Percentiles rank a stretch among this genome's conserved stretches.
These are phyloP conservation scores for Colletotrichum horii DNA, from an alignment of 2,329 filamentous ascomycete species.

Conservation along the genomic window DNA sequence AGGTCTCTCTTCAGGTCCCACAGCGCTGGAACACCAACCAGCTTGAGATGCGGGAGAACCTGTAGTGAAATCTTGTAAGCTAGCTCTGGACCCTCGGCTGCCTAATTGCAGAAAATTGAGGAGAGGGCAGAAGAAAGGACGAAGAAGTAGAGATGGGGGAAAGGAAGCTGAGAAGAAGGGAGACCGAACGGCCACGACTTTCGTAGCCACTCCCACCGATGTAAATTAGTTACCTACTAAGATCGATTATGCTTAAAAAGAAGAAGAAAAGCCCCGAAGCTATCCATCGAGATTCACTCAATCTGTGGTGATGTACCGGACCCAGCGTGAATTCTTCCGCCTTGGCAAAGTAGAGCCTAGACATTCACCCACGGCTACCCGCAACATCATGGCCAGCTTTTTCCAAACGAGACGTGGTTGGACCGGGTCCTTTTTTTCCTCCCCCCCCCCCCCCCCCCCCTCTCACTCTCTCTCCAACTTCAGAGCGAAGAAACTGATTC, in stretches of 20 bases:
- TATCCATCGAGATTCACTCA: neutral
- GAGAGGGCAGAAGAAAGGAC: neutral
- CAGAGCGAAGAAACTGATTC: neutral
- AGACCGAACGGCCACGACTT: neutral
- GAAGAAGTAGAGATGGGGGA: neutral
- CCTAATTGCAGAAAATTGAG: no score
- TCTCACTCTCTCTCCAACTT: no score
- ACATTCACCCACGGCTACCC: neutral
- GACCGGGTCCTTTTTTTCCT: neutral
- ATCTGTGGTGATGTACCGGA: neutral
- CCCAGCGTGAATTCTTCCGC: neutral
- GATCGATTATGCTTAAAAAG: neutral
- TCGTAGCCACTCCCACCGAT: neutral
- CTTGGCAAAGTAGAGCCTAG: neutral
- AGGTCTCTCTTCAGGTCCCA: neutral
- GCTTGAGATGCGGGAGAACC: neutral
- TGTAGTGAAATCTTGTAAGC: no score
- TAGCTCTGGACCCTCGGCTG: no score
- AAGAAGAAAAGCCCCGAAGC: neutral
- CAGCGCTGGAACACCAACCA: neutral
- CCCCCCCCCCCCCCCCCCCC: no score
- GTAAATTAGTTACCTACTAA: neutral
- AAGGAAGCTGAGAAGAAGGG: neutral
- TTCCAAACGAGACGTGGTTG: neutral
- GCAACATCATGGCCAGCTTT: neutral